Percentiles rank a stretch among this genome's conserved stretches.
Evolutionary conservation across 352 stramenopile genomes (phyloP).

Genomic region (Blastocystis sp.): DNA sequence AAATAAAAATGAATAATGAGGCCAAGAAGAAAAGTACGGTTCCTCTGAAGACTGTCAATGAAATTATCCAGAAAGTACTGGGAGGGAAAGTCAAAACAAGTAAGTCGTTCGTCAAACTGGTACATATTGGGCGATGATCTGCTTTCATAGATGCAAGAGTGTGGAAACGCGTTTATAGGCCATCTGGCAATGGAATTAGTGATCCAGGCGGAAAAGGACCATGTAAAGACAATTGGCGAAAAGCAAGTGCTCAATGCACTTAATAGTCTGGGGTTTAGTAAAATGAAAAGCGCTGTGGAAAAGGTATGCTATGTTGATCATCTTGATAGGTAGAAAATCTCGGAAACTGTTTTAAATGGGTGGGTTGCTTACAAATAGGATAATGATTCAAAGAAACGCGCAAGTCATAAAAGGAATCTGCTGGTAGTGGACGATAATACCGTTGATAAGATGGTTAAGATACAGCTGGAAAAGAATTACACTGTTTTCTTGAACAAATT

Average conservation of each 20-base stretch:
- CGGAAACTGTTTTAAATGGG: neutral
- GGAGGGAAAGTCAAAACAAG: constrained; percentile 24
- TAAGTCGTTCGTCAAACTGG: constrained; percentile 51
- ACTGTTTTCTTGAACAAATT: neutral
- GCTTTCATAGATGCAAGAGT: constrained; percentile 29
- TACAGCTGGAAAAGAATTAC: neutral
- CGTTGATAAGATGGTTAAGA: neutral
- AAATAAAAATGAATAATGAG: neutral
- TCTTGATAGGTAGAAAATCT: neutral
- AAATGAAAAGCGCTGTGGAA: neutral
- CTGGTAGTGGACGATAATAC: neutral
- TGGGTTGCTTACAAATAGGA: neutral
- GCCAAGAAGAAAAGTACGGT: neutral
- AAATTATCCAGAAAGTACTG: neutral
- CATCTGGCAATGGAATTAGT: constrained; percentile 33
- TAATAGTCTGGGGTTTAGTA: neutral
- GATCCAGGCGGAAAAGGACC: constrained; percentile 16
- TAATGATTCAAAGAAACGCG: neutral
- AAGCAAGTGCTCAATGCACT: neutral
- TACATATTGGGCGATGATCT: neutral
- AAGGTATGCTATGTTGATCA: neutral
- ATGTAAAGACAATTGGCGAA: constrained; percentile 22
- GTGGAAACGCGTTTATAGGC: constrained; percentile 36
- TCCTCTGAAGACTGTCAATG: constrained; percentile 10
- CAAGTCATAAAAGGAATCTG: neutral